Evolutionary conservation across 2,329 filamentous ascomycete species (phyloP), one percentile per base, ranked within the genome.

Genomic region (Phaeosphaeria sp.): DNA sequence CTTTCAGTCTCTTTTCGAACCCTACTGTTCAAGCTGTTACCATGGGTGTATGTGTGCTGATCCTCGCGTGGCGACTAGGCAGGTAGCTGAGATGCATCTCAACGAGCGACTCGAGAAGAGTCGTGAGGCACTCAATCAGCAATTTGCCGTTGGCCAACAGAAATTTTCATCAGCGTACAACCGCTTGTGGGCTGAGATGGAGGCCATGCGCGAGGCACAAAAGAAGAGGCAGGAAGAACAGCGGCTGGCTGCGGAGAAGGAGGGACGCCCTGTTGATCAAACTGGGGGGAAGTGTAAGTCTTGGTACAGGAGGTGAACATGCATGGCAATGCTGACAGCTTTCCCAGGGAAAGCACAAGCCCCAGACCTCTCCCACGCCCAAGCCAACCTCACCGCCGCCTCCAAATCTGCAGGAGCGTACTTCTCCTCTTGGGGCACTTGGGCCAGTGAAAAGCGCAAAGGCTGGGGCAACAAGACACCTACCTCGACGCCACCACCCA

Each of bases 51-150:
- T 74, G 72, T 71, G 71, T 75, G 64, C 74, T 76, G 66, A 76
- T 76, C 47, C 51, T 75, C 48, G 72, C 74, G 57, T 75, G 71
- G 69, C 72, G 72, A 57, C 52, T 74, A 74, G 72, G 65, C 95
- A 98, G 78, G 91, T 99, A 49, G 91, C 94, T 65, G 94, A 98
- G 60, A 84, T 98, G 49, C 93, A 98, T 74, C 84, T 98, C 1
- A 95, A 99, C 74, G 95, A 98, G 74, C 87, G 91, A 8, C 88
- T 98, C 57, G 89, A 91, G 0, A 89, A 91, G 59, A 91, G 93
- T 8, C 87, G 89, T 53, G 95, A 98, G 75, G 91, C 89, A 0
- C 83, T 98, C 2, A 92, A 92, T n/a, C 89, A 93, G 59, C 93
- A 96, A 68, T 77, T 97, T n/a, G 91, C 91, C 3, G 92, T 90